These are phyloP conservation scores for Solioccasus polychromus DNA, from an alignment of 768 basidiomycete species.

Conservation along the genomic window DNA sequence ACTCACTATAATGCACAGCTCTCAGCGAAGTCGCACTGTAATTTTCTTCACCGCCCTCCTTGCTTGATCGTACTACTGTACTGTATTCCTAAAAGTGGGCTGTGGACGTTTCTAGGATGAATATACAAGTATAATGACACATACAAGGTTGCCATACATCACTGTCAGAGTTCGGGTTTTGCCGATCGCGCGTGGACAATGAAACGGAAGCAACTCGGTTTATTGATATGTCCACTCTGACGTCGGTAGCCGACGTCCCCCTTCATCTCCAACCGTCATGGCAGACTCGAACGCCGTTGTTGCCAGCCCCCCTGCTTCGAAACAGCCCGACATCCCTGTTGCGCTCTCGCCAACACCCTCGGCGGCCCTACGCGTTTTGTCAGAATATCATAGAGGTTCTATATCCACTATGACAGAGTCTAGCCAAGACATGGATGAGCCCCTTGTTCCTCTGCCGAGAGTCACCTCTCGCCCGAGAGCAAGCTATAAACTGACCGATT, in stretches of 20 bases:
- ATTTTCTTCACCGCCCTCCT: background rate
- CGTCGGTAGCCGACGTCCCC: conserved; percentile 11
- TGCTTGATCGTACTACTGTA: conserved; percentile 6
- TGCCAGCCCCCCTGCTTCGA: background rate
- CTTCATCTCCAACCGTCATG: conserved; percentile 16
- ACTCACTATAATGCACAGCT: conserved; percentile 12
- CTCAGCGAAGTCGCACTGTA: background rate
- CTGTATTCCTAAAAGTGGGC: conserved; percentile 18
- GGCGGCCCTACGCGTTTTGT: conserved; percentile 27
- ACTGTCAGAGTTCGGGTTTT: conserved; percentile 15
- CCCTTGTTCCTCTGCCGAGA: conserved; percentile 32
- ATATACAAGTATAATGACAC: conserved; percentile 16
- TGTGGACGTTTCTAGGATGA: background rate
- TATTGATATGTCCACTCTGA: conserved; percentile 1
- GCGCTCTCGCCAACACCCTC: background rate
- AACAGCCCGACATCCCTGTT: conserved; percentile 6
- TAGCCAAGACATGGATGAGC: conserved; percentile 40
- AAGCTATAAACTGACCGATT: conserved; percentile 70
- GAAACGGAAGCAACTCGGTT: conserved; percentile 8
- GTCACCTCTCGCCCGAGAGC: conserved; percentile 53
- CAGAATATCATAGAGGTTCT: conserved; percentile 59
- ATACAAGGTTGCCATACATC: conserved; percentile 11
- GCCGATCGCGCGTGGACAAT: conserved; percentile 24
- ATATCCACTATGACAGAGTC: conserved; percentile 58
- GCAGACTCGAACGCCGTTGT: conserved; percentile 8